Base-by-base conservation (phyloP, 306 rosid species). In the Abrus precatorius region DNA sequence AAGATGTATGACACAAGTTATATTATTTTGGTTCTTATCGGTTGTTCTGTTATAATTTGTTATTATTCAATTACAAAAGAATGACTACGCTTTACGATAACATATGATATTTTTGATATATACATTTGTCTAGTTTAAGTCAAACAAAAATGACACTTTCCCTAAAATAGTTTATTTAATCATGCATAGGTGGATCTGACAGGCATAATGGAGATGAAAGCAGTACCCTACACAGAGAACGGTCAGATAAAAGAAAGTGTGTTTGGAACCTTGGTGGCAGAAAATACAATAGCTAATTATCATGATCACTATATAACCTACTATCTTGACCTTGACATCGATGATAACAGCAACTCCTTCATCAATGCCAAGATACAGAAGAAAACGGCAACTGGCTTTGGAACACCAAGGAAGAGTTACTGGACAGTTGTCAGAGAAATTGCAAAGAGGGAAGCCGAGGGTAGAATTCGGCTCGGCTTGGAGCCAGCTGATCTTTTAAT, bases 221-320 rank as follows among this genome's bases (percentile, higher is more conserved):
- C 91, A 45, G 87, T 91, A 0, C 9, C 92, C 61, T 88, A 89
- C 73, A 88, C 65, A 84, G 74, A 79, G 0, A 82, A 33, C 11
- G 54, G 60, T 47, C 57, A 91, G 50, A 87, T 92, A 70, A 83
- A 27, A 0, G 82, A 82, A 47, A 80, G 57, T 4, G 85, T 84
- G 0, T 89, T 75, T 62, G 98, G 98, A 68, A 84, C 88, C 2
- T 73, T 92, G 34, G 93, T 94, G 34, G 77, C 98, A 52, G 90
- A 91, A 65, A 87, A 92, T 80, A 86, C 97, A 1, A 67, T 92
- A 4, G 97, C 91, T 66, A 83, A 87, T 13, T 78, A 91, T 60
- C 98, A 92, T 56, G 98, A 92, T 85, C 97, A 94, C 72, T 80
- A 69, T 64, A 78, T 94, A 49, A 92, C 97, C 0, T 94, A 89